phyloP scores from a whole-genome alignment of 169 alveolate genomes.

The Plasmodium malariae region DNA sequence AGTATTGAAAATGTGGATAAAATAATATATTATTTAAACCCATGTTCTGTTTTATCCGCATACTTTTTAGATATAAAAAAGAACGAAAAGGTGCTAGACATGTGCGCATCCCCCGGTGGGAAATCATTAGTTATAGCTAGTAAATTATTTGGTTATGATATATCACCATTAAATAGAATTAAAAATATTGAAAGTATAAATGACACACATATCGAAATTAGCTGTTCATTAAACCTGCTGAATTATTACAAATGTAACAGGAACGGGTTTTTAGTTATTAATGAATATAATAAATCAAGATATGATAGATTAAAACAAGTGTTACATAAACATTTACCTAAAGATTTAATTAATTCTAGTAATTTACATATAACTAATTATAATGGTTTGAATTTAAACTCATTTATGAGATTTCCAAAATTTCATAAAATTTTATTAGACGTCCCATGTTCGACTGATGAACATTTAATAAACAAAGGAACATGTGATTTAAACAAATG shows the following conservation, averaged over 20 bases:
- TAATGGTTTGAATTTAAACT: slow-evolving; percentile 77
- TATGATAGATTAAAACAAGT: slow-evolving; percentile 78
- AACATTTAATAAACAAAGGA: slow-evolving; percentile 76
- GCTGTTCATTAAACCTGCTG: slow-evolving; percentile 38
- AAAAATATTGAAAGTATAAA: slow-evolving; percentile 40
- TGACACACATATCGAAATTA: slow-evolving; percentile 65
- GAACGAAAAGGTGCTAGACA: slow-evolving; percentile 85
- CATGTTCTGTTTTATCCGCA: slow-evolving; percentile 77
- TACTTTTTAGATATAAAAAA: slow-evolving; percentile 76
- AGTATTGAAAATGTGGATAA: slow-evolving; percentile 16
- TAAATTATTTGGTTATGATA: slow-evolving; percentile 58
- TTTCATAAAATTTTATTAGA: slow-evolving; percentile 85
- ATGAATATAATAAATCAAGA: slow-evolving; percentile 79
- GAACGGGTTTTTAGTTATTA: slow-evolving; percentile 78
- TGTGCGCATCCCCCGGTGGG: slow-evolving; percentile 93
- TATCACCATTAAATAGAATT: slow-evolving; percentile 67
- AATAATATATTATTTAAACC: slow-evolving; percentile 37
- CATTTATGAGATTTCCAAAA: slow-evolving; percentile 77
- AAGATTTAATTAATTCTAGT: slow-evolving; percentile 72
- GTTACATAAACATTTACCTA: slow-evolving; percentile 78
- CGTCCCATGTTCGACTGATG: slow-evolving; percentile 87
- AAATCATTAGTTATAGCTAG: slow-evolving; percentile 85
- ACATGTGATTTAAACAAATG: slow-evolving; percentile 56
- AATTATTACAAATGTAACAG: slow-evolving; percentile 31
- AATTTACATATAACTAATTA: slow-evolving; percentile 76